Conservation (phyloP, 1,284 basidiomycete species). For the Dichomitus squalens region DNA sequence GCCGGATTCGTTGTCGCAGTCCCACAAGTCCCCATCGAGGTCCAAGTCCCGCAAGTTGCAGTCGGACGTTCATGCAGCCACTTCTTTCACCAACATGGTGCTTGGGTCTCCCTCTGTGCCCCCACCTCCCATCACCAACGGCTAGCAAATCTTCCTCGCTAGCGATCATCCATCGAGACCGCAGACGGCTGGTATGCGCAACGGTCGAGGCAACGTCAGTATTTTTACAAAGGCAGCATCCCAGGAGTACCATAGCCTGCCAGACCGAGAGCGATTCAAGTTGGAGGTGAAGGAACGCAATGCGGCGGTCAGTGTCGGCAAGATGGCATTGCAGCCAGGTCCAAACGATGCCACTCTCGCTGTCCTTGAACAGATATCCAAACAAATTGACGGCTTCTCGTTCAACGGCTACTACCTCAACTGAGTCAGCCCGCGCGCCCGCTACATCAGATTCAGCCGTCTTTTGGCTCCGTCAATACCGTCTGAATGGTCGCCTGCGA, state of each 20-base stretch:
- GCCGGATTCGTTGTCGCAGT: too few relatives aligned
- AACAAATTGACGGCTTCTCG: slow-evolving; percentile 4
- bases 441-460: neutral
- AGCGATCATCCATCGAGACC: neutral
- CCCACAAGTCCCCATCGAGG: too few relatives aligned
- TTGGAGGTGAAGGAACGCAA: neutral
- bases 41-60: neutral
- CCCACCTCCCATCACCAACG: neutral
- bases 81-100: neutral
- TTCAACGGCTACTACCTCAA: slow-evolving; percentile 2
- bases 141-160: neutral
- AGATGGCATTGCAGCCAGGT: too few relatives aligned
- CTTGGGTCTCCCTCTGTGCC: neutral
- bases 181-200: neutral
- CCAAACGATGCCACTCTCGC: neutral
- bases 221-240: neutral
- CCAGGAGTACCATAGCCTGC: neutral
- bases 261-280: neutral
- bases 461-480: slow-evolving; percentile 9
- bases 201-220: neutral
- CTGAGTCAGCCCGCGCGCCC: neutral
- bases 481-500: slow-evolving; percentile 3
- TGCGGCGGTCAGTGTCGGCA: too few relatives aligned
- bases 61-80: too few relatives aligned
- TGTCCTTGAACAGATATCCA: slow-evolving; percentile 2